Percentiles rank a stretch among this genome's conserved stretches.
These are phyloP conservation scores for Linnemannia schmuckeri DNA, from an alignment of 192 early-diverging fungal genomes.

Conservation along the genomic window DNA sequence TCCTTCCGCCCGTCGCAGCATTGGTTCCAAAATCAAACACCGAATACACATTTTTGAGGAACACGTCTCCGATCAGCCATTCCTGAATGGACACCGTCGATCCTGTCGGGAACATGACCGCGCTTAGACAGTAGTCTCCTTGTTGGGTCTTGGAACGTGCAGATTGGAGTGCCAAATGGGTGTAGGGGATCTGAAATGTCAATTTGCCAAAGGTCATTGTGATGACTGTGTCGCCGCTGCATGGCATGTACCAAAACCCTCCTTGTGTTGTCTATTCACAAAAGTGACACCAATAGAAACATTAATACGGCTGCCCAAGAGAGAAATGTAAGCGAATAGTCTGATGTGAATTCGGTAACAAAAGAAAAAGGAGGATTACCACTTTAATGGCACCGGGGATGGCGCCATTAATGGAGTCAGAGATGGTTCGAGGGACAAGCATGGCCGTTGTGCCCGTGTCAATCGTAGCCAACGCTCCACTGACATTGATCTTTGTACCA, in stretches of 20 bases:
- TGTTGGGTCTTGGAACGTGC: neutral
- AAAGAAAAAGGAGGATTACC: neutral
- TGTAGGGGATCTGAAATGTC: conserved; percentile 28
- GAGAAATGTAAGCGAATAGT: neutral
- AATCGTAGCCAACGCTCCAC: conserved; percentile 47
- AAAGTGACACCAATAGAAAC: neutral
- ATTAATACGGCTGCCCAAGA: neutral
- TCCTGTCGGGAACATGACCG: conserved; percentile 35
- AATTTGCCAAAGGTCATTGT: conserved; percentile 39
- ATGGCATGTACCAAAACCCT: conserved; percentile 56
- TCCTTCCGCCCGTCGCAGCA: conserved; percentile 30
- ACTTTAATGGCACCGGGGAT: conserved; percentile 53
- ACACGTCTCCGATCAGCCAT: conserved; percentile 64
- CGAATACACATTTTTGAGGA: conserved; percentile 63
- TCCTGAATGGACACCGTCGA: conserved; percentile 3
- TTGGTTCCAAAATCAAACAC: conserved; percentile 63
- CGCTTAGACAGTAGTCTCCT: conserved; percentile 40
- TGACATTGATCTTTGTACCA: conserved; percentile 10
- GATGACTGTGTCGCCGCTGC: conserved; percentile 24
- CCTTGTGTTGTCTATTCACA: neutral
- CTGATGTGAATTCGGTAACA: neutral
- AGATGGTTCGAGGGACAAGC: conserved; percentile 58
- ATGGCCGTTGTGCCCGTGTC: conserved; percentile 73
- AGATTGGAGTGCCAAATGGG: conserved; percentile 52
- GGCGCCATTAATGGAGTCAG: conserved; percentile 54